phyloP scores from a whole-genome alignment of 2,329 filamentous ascomycete species.

The Colletotrichum tropicale region DNA sequence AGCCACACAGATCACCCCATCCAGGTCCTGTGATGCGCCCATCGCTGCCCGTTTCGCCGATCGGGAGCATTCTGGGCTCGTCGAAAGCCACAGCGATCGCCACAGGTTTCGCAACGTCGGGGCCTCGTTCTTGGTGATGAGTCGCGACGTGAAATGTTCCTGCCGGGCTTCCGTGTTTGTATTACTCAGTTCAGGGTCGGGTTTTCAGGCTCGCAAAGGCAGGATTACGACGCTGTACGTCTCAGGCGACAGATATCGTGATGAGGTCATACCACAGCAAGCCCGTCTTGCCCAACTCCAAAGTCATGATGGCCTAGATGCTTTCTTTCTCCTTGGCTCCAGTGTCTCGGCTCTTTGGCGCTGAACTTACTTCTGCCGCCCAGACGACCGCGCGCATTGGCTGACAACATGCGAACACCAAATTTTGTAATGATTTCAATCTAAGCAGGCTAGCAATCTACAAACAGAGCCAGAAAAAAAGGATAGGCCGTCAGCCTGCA shows the following conservation, averaged over 20 bases:
- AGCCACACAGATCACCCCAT: constrained; percentile 7
- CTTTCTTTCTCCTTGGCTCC: not conserved
- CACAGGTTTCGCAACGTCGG: not conserved
- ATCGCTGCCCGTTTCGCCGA: not conserved
- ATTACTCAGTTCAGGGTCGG: not conserved
- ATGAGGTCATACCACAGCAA: not conserved
- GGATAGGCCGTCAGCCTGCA: not conserved
- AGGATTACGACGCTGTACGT: not conserved
- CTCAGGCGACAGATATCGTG: not conserved
- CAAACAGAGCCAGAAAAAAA: not conserved
- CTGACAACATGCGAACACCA: not conserved
- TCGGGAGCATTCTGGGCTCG: not conserved
- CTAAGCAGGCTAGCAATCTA: not conserved
- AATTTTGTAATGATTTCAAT: not conserved
- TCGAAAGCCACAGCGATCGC: constrained; percentile 15
- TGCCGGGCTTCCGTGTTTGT: not conserved
- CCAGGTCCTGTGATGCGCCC: constrained; percentile 14
- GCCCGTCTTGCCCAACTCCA: not conserved
- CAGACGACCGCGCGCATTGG: not conserved
- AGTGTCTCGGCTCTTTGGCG: not conserved
- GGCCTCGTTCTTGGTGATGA: not conserved
- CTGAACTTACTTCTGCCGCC: not conserved
- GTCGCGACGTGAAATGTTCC: not conserved
- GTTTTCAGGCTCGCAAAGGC: not conserved
- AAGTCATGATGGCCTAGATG: not conserved